Evolutionary conservation across 768 basidiomycete genomes (phyloP), one percentile per base, ranked within the genome.

Genomic region (Jaapia argillacea): DNA sequence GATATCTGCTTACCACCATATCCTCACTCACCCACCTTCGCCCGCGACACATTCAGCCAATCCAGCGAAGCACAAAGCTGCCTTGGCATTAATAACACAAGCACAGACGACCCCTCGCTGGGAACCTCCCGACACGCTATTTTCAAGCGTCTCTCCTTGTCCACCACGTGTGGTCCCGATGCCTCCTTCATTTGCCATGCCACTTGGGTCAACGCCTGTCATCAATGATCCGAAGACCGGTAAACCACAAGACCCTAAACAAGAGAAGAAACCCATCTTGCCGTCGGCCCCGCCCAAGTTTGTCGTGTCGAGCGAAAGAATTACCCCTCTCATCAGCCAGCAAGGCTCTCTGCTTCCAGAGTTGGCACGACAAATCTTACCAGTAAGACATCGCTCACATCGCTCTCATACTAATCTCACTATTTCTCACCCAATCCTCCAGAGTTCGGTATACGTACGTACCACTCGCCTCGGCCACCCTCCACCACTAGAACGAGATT

Each of bases 1-100:
- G 24, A 58, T 84, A 35, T 64, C 68, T 10, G 85, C 81, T 4
- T 87, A 85, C 54, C 86, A 85, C 49, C 79, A 87, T 50, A 80
- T 86, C 47, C 70, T 86, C 40, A 85, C 80, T 0, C 77, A 86
- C 50, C 80, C 81, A 1, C 73, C 79, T 0, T 64, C 76, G 0
- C 56, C 70, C 0, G 62, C 65, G 42, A 63, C 68, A 0, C 65
- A 66, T 4, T 52, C 72, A 6, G 62, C 75, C 3, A 84, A 76
- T 42, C 77, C 79, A 24, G 62, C 76, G 4, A 73, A 81, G 36
- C 85, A 88, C 62, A 79, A 77, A 54, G 78, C 87, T n/a, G 79
- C 82, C 3, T 77, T 87, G 72, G 70, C 79, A 0, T 63, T 88
- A 6, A 68, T 87, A 26, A 57, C 67, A 0, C 73, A 80, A 42